Percentiles rank a stretch among this genome's conserved stretches.
phyloP scores from a whole-genome alignment of 2,329 filamentous ascomycete species.

The Grosmannia penicillata region DNA sequence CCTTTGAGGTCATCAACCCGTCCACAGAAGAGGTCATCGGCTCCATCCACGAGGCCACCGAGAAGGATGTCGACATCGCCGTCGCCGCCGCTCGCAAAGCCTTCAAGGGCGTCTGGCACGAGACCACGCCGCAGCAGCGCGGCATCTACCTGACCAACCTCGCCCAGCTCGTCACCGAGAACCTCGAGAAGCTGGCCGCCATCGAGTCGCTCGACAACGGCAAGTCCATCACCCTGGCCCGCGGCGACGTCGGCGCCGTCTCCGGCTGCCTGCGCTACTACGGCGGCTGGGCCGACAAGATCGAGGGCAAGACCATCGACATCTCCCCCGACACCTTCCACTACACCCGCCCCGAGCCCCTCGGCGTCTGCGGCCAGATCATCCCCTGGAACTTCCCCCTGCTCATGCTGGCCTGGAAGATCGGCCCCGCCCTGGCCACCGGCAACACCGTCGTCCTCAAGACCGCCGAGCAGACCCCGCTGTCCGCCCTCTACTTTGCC shows the following conservation, averaged over 20 bases:
- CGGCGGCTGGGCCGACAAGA: slow-evolving; percentile 85
- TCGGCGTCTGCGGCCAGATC: slow-evolving; percentile 73
- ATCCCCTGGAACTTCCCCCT: slow-evolving; percentile 85
- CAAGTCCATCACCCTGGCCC: slow-evolving; percentile 64
- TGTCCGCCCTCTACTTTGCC: slow-evolving; percentile 51
- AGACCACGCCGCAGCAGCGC: slow-evolving; percentile 55
- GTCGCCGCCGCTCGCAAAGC: slow-evolving; percentile 76
- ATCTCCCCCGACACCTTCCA: slow-evolving; percentile 65
- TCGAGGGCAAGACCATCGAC: slow-evolving; percentile 75
- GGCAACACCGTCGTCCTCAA: slow-evolving; percentile 63
- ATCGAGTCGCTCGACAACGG: slow-evolving; percentile 84
- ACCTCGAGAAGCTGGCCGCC: slow-evolving; percentile 59
- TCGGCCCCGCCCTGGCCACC: slow-evolving; percentile 55
- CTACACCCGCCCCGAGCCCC: slow-evolving; percentile 68
- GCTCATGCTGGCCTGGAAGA: slow-evolving; percentile 74
- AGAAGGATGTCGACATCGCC: slow-evolving; percentile 73
- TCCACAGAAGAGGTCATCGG: slow-evolving; percentile 70
- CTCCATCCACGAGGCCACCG: slow-evolving; percentile 70
- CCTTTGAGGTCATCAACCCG: slow-evolving; percentile 86
- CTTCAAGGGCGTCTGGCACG: slow-evolving; percentile 59
- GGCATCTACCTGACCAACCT: slow-evolving; percentile 59
- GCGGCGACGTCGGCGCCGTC: slow-evolving; percentile 56
- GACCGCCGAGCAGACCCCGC: slow-evolving; percentile 62
- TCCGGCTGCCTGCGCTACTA: slow-evolving; percentile 69
- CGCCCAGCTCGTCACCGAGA: slow-evolving; percentile 66